Conservation (phyloP, 2,329 filamentous ascomycete species). For the Fusarium irregulare region DNA sequence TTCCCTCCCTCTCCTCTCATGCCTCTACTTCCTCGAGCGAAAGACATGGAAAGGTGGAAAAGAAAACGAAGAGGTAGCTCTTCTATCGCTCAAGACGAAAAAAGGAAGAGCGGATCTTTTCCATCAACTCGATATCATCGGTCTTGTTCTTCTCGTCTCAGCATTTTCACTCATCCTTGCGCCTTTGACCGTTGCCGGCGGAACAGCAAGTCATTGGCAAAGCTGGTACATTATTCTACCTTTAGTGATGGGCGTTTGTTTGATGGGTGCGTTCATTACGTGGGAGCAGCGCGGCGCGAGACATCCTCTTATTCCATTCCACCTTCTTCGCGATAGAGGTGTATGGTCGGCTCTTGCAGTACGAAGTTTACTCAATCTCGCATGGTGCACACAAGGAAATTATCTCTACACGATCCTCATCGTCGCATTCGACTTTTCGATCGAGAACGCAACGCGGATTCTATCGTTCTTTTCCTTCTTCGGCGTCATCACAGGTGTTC, state of each 20-base stretch:
- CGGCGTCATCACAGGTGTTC: conserved; percentile 65
- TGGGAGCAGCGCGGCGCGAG: conserved; percentile 65
- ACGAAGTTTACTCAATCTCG: conserved; percentile 60
- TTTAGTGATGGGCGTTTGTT: conserved; percentile 61
- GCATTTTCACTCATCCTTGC: conserved; percentile 61
- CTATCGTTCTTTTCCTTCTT: conserved; percentile 64
- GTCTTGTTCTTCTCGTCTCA: conserved; percentile 59
- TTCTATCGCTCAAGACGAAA: not conserved
- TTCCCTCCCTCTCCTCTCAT: conserved; percentile 64
- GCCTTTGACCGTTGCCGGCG: conserved; percentile 66
- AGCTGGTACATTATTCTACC: conserved; percentile 60
- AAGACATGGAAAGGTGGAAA: conserved; percentile 26
- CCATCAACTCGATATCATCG: conserved; percentile 65
- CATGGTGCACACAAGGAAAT: conserved; percentile 69
- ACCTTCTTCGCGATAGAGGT: conserved; percentile 67
- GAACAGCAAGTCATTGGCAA: conserved; percentile 60
- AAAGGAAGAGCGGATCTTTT: conserved; percentile 61
- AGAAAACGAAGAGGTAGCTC: not conserved
- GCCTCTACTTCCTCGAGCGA: conserved; percentile 52
- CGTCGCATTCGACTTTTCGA: conserved; percentile 67
- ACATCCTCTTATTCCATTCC: conserved; percentile 66
- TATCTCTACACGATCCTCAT: conserved; percentile 70
- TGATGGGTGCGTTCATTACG: conserved; percentile 60
- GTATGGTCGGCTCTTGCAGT: conserved; percentile 71
- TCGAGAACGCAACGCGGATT: conserved; percentile 66